Conservation (phyloP, 495 filamentous ascomycete genomes). For the Parathielavia hyrcaniae region DNA sequence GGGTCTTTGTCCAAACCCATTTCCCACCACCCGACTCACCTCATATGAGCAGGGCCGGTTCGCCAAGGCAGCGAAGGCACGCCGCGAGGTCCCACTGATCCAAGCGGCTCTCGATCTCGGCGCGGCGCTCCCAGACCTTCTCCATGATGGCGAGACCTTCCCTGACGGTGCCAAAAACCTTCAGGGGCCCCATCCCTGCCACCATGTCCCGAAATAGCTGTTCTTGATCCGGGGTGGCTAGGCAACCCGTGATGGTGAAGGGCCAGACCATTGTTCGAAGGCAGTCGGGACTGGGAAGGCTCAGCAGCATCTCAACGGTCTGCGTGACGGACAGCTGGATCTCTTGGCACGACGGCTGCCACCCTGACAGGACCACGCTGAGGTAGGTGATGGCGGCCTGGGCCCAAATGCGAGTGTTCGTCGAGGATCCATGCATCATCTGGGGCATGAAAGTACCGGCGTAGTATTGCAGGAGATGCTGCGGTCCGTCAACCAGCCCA, state of each 20-base stretch:
- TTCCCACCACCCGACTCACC: neutral
- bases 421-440: conserved; percentile 1
- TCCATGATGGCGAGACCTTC: conserved; percentile 49
- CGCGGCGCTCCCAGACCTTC: conserved; percentile 42
- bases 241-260: conserved; percentile 47
- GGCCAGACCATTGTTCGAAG: conserved; percentile 47
- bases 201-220: conserved; percentile 37
- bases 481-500: neutral
- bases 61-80: conserved; percentile 36
- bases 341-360: conserved; percentile 43
- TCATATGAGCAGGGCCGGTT: conserved; percentile 39
- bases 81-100: conserved; percentile 37
- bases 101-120: conserved; percentile 27
- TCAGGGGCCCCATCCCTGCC: conserved; percentile 34
- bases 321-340: conserved; percentile 34
- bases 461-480: conserved; percentile 15
- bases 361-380: conserved; percentile 46
- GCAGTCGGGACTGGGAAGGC: conserved; percentile 24
- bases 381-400: conserved; percentile 47
- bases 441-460: conserved; percentile 1
- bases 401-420: conserved; percentile 40
- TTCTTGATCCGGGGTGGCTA: conserved; percentile 42
- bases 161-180: conserved; percentile 41
- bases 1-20: neutral
- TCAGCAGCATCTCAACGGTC: conserved; percentile 32